phyloP scores from a whole-genome alignment of 768 basidiomycete species.

The Termitomyces bulborhizus region DNA sequence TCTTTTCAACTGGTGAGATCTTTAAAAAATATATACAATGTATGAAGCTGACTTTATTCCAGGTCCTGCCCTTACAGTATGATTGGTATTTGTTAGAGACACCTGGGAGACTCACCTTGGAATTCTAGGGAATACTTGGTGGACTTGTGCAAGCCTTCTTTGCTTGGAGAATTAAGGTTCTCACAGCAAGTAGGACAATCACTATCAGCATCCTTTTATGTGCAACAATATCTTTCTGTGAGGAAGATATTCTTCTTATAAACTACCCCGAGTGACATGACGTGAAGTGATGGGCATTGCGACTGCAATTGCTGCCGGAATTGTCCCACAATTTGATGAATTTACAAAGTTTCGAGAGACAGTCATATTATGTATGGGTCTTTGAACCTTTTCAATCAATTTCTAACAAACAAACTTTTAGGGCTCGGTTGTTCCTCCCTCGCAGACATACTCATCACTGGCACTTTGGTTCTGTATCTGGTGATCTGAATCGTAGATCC shows the following conservation, averaged over 20 bases:
- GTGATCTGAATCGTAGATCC: conserved; percentile 15
- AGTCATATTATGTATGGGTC: conserved; percentile 11
- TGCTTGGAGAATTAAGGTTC: conserved; percentile 18
- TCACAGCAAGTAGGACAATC: conserved; percentile 13
- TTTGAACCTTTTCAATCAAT: not conserved
- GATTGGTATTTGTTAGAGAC: not conserved
- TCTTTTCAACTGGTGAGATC: conserved; percentile 11
- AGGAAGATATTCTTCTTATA: not conserved
- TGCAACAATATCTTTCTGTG: conserved; percentile 11
- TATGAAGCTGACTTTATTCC: not conserved
- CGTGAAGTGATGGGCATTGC: conserved; percentile 19
- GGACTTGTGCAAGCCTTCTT: conserved; percentile 14
- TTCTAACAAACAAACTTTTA: conserved; percentile 7
- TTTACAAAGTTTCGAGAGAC: conserved; percentile 20
- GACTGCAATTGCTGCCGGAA: conserved; percentile 15
- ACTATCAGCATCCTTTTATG: conserved; percentile 11
- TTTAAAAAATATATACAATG: not conserved
- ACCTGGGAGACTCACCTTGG: not conserved
- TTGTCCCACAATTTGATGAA: conserved; percentile 15
- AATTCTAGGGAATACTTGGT: conserved; percentile 9
- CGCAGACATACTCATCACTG: conserved; percentile 34
- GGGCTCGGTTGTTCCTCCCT: conserved; percentile 35
- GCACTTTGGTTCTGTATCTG: conserved; percentile 30
- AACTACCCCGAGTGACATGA: not conserved
- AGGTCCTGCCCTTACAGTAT: conserved; percentile 15